Base-by-base conservation (phyloP, 495 filamentous ascomycete species). In the Podospora conica region DNA sequence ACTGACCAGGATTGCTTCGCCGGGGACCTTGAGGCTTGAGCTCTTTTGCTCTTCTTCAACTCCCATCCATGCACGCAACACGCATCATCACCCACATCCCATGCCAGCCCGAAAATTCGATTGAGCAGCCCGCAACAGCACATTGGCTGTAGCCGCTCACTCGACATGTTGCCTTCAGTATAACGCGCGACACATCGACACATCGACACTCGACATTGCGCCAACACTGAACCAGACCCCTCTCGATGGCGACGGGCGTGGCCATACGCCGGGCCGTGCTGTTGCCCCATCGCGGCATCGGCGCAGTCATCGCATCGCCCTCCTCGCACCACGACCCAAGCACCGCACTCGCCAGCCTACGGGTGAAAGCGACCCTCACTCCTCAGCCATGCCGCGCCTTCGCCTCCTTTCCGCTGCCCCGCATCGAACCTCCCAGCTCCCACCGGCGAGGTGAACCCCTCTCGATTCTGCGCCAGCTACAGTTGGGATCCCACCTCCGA, bases 211-310 rank as follows among this genome's bases (percentile, higher is more conserved):
- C 68, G 63, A 71, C 64, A 70, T 69, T 70, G 64, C 67, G 67
- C 65, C 61, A 48, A 28, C 57, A 33, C 29, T n/a, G 33, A 57
- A 64, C 15, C 63, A 62, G 40, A 20, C 21, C 28, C 61, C 24
- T 48, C 31, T 68, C 22, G 54, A 75, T 78, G 76, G 73, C 67
- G 70, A 66, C 74, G 73, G 76, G 76, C 68, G 74, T 70, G 57
- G 73, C 73, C 65, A 62, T 75, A 61, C 76, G 73, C 64, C 76
- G 73, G 63, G 70, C 69, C 57, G 66, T 66, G 65, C 74, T 78
- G 74, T 73, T 76, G 68, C 74, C 74, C 63, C 74, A 74, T 65
- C 71, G 74, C 66, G 69, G 66, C 31, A 63, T 73, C 56, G 61
- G 55, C 64, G 18, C 25, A 40, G 60, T 9, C 11, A 55, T 57